A percentile compares a stretch with the other conserved stretches of the same genome.
These are phyloP conservation scores for Colletotrichum sp. DNA, from an alignment of 2,329 filamentous ascomycete genomes.

Conservation along the genomic window DNA sequence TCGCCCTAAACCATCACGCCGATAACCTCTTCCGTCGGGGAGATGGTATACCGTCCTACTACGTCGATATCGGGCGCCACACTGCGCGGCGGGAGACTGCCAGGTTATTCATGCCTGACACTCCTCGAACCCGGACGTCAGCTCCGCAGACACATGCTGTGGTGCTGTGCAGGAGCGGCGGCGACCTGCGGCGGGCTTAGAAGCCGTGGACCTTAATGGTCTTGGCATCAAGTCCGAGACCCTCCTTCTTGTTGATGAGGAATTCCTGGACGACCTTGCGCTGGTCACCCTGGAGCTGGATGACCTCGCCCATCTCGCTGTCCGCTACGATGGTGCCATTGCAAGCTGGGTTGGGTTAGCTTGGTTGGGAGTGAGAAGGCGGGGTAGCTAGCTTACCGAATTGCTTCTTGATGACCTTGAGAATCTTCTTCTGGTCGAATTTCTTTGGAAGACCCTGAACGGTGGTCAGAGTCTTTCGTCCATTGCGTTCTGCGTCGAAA, in stretches of 20 bases:
- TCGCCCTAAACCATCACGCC: conserved; percentile 19
- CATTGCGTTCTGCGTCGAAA: conserved; percentile 86
- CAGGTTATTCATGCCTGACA: neutral
- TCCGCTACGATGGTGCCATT: conserved; percentile 99
- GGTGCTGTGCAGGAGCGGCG: conserved; percentile 34
- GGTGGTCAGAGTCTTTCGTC: conserved; percentile 99
- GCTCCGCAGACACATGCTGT: neutral
- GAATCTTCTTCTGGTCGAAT: conserved; percentile 99
- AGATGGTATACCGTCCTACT: conserved; percentile 19
- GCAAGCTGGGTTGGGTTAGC: conserved; percentile 69
- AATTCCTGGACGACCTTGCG: conserved; percentile 99
- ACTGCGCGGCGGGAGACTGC: conserved; percentile 13
- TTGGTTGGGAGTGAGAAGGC: conserved; percentile 15
- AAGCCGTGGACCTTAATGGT: conserved; percentile 84
- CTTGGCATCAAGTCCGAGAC: conserved; percentile 92
- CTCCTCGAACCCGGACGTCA: conserved; percentile 17
- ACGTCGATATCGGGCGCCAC: conserved; percentile 15
- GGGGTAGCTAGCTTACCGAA: conserved; percentile 69
- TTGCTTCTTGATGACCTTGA: conserved; percentile 99
- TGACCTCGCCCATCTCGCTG: conserved; percentile 97
- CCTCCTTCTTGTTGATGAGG: conserved; percentile 93
- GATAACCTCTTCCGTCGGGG: conserved; percentile 14
- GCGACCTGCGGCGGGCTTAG: conserved; percentile 46
- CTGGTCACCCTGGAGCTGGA: conserved; percentile 99
- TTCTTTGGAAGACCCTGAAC: conserved; percentile 99